These are phyloP conservation scores for Cutaneotrichosporon daszewskae DNA, from an alignment of 1,284 basidiomycete species.

Conservation along the genomic window DNA sequence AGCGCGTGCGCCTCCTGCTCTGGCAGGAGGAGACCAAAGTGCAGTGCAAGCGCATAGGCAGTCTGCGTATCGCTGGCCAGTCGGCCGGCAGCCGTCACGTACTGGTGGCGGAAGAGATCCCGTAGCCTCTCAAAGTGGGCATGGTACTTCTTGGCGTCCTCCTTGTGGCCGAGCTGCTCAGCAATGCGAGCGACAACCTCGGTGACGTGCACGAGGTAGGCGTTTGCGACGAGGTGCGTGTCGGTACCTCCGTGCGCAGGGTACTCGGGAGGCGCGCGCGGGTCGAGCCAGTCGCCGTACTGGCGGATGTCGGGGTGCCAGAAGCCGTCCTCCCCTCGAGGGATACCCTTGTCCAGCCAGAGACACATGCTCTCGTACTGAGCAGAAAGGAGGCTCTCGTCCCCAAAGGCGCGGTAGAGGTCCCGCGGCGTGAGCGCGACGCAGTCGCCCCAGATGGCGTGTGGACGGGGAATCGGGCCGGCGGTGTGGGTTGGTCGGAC, in stretches of 20 bases:
- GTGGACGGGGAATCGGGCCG: no score
- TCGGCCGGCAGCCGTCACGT: constrained; percentile 26
- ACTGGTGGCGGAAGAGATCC: constrained; percentile 23
- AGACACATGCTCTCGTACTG: constrained; percentile 27
- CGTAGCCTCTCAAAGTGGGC: constrained; percentile 11
- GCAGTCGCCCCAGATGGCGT: constrained; percentile 27
- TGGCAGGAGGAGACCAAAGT: constrained; percentile 22
- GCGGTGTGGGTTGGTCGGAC: no score
- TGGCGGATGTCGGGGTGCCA: constrained; percentile 27
- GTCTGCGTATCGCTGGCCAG: constrained; percentile 35
- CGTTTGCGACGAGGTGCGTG: constrained; percentile 28
- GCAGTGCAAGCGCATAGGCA: constrained; percentile 25
- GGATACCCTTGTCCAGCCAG: constrained; percentile 36
- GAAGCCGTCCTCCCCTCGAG: constrained; percentile 18
- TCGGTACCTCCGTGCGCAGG: constrained; percentile 26
- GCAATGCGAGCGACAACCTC: constrained; percentile 22
- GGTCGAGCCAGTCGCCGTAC: constrained; percentile 39
- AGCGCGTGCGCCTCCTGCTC: constrained; percentile 7
- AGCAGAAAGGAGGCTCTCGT: constrained; percentile 17
- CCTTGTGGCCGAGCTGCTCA: constrained; percentile 16
- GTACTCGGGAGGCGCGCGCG: constrained; percentile 26
- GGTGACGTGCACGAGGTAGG: constrained; percentile 31
- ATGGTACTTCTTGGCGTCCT: constrained; percentile 14
- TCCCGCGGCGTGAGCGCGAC: constrained; percentile 27
- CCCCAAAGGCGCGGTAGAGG: constrained; percentile 27